Percentiles rank a stretch among this genome's conserved stretches.
These are phyloP conservation scores for Gossypium stocksii DNA, from an alignment of 345 rosid species.

Conservation along the genomic window DNA sequence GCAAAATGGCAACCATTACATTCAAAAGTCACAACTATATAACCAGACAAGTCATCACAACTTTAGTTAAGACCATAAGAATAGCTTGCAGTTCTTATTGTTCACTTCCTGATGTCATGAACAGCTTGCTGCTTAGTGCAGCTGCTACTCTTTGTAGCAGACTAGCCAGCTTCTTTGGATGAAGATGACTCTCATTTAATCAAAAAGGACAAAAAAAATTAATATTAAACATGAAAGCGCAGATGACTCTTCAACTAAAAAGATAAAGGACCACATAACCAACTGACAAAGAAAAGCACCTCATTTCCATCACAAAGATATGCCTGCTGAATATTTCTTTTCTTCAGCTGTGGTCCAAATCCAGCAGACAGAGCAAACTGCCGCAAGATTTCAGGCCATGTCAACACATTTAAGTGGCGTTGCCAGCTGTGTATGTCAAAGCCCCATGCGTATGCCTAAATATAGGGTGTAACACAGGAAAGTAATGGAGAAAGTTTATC, in stretches of 20 bases:
- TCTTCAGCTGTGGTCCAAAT: constrained; percentile 80
- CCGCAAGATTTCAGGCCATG: constrained; percentile 96
- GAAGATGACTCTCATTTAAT: no score
- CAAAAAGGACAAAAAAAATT: no score
- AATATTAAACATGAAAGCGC: neutral
- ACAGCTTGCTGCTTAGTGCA: no score
- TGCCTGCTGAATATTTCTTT: constrained; percentile 44
- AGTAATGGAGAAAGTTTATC: constrained; percentile 7
- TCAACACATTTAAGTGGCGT: constrained; percentile 67
- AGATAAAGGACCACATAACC: neutral
- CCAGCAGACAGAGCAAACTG: constrained; percentile 87
- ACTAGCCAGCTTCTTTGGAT: no score
- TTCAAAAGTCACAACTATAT: neutral
- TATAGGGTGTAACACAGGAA: constrained; percentile 12
- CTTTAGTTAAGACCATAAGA: neutral
- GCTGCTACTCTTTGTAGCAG: no score
- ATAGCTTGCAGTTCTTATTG: no score
- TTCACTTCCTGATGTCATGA: no score
- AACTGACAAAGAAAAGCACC: constrained; percentile 38
- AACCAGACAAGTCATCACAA: neutral
- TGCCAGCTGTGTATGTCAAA: constrained; percentile 96
- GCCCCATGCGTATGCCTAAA: constrained; percentile 97
- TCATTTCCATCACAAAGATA: constrained; percentile 49
- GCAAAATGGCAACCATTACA: neutral
- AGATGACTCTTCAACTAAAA: neutral